Conservation (phyloP, 495 filamentous ascomycete species). For the Cercophora newfieldiana region DNA sequence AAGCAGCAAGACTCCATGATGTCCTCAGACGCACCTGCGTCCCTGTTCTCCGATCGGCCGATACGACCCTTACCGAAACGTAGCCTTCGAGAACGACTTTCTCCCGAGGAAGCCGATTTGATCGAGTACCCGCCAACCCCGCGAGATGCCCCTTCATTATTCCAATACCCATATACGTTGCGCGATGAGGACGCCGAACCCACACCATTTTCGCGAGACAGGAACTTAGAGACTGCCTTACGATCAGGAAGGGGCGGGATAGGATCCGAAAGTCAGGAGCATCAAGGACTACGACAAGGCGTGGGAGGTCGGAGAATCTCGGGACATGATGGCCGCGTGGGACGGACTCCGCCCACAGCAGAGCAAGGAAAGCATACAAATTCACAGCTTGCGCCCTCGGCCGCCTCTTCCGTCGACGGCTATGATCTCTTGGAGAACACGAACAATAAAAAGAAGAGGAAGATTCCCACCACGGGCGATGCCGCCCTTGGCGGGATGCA, state of each 20-base stretch:
- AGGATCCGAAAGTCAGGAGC: constrained; percentile 42
- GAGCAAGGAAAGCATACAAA: constrained; percentile 43
- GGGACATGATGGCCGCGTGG: constrained; percentile 28
- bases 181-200: constrained; percentile 37
- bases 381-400: constrained; percentile 48
- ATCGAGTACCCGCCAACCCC: constrained; percentile 79
- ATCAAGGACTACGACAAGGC: constrained; percentile 14
- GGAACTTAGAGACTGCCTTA: constrained; percentile 28
- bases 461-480: constrained; percentile 86
- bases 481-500: constrained; percentile 56
- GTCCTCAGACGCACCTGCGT: constrained; percentile 72
- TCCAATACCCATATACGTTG: constrained; percentile 67
- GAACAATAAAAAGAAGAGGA: constrained; percentile 99
- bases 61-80: constrained; percentile 93
- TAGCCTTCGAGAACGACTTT: constrained; percentile 78
- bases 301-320: constrained; percentile 12
- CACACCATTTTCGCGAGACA: constrained; percentile 23
- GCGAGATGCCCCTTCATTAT: constrained; percentile 65
- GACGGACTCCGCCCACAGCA: constrained; percentile 28
- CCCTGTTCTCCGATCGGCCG: constrained; percentile 79
- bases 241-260: constrained; percentile 27
- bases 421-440: constrained; percentile 98
- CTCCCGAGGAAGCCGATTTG: constrained; percentile 76
- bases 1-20: constrained; percentile 38
- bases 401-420: constrained; percentile 68